Base-by-base conservation (phyloP, 192 early-diverging fungal genomes). In the Umbelopsis sp. region DNA sequence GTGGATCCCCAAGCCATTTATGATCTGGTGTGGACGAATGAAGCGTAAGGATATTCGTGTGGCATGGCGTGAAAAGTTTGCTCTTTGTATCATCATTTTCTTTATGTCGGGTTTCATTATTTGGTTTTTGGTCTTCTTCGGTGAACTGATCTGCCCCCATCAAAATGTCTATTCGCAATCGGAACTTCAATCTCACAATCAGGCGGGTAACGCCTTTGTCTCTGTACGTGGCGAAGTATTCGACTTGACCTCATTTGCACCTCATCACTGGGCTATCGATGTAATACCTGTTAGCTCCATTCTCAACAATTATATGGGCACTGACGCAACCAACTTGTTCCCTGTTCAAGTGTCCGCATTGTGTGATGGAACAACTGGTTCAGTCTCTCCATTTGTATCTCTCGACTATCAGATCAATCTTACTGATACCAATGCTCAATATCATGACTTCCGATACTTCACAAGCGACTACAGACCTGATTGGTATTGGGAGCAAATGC, bases 51-150 rank as follows among this genome's bases (percentile, higher is more conserved):
- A 94, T 74, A 84, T 95, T 66, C 92, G 88, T 47, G 87, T 94
- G 82, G 98, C 98, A 9, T 99, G 98, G 98, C 88, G 98, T 68
- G 98, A 99, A 77, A 98, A 99, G 78, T 86, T 97, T 10, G 93
- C 98, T 1, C 84, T 99, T 31, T 96, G 94, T 73, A 73, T 93
- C 71, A 79, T 98, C 67, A 94, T 97, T 44, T 82, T 91, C 22
- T 85, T 94, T 47, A 75, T 96, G 68, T 94, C 92, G 22, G 84
- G 73, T 17, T 77, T 91, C 74, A 89, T 96, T 52, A 84, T 98
- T 43, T 96, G 97, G 80, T 91, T 96, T 74, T 93, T 95, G 44
- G 92, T 86, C 5, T 86, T 87, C 26, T 83, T 93, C 65, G 92
- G 93, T n/a, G 76, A 84, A 51, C 77, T 93, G 44, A 79, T 94